A percentile compares a stretch with the other conserved stretches of the same genome.
phyloP scores from a whole-genome alignment of 805 yeast species.

The Zygosaccharomyces bailii region DNA sequence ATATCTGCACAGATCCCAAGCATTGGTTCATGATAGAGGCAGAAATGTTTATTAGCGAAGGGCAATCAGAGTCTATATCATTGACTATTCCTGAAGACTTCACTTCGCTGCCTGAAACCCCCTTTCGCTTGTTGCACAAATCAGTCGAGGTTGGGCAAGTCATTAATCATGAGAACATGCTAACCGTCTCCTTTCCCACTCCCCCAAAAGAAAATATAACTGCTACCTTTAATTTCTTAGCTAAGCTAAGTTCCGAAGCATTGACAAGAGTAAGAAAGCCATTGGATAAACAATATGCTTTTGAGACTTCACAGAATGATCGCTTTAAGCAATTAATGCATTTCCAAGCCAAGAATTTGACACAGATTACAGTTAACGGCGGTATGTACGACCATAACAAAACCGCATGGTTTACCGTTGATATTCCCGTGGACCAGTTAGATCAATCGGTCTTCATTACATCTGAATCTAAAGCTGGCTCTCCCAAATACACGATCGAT shows the following conservation, averaged over 20 bases:
- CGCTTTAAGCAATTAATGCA: constrained; percentile 21
- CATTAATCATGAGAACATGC: constrained; percentile 19
- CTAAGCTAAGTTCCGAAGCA: constrained; percentile 22
- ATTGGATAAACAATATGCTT: constrained; percentile 18
- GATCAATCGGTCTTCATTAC: constrained; percentile 20
- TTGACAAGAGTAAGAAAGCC: constrained; percentile 19
- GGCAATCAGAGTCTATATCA: constrained; percentile 19
- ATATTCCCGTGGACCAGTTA: constrained; percentile 27
- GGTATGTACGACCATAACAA: constrained; percentile 23
- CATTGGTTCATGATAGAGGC: constrained; percentile 32
- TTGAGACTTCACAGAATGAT: constrained; percentile 24
- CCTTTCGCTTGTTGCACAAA: constrained; percentile 21
- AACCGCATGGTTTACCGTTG: constrained; percentile 31
- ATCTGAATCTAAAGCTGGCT: constrained; percentile 17
- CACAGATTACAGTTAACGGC: constrained; percentile 25
- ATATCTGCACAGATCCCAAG: constrained; percentile 24
- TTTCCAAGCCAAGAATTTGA: constrained; percentile 21
- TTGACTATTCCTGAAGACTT: constrained; percentile 28
- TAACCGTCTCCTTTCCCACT: constrained; percentile 21
- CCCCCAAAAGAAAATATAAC: constrained; percentile 14
- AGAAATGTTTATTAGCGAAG: constrained; percentile 25
- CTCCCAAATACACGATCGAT: constrained; percentile 21
- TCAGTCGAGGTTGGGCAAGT: constrained; percentile 23
- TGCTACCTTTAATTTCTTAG: constrained; percentile 27
- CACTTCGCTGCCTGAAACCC: constrained; percentile 19